Evolutionary conservation across 208 protist genomes (phyloP).

Genomic region (Trypanosoma grayi): DNA sequence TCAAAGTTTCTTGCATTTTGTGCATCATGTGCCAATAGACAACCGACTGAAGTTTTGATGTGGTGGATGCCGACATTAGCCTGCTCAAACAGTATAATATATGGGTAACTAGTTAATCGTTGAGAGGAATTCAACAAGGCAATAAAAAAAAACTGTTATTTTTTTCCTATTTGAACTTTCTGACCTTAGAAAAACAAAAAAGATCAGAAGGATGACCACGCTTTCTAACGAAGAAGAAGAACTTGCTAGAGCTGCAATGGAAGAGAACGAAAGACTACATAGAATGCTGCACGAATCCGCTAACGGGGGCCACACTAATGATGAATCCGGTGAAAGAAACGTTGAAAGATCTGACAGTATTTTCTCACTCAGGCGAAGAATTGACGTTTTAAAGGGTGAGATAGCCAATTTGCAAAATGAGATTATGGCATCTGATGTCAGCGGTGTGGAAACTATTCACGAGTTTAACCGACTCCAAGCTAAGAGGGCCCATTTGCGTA

Average conservation of each 20-base stretch:
- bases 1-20: not conserved
- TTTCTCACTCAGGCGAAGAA: slow-evolving; percentile 37
- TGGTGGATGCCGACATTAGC: too few species aligned
- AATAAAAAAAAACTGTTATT: slow-evolving; percentile 7
- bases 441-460: slow-evolving; percentile 69
- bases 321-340: not conserved
- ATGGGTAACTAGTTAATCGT: too few species aligned
- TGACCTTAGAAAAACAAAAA: too few species aligned
- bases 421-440: slow-evolving; percentile 53
- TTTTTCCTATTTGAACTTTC: slow-evolving; percentile 5
- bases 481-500: slow-evolving; percentile 56
- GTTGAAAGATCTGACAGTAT: slow-evolving; percentile 15
- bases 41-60: too few species aligned
- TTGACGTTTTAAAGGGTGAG: slow-evolving; percentile 51
- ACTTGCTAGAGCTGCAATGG: slow-evolving; percentile 23
- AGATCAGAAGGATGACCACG: slow-evolving; percentile 18
- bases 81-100: too few species aligned
- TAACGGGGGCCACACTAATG: not conserved
- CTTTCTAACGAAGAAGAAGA: slow-evolving; percentile 22
- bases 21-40: slow-evolving; percentile 1
- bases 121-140: too few species aligned
- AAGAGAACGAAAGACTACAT: slow-evolving; percentile 25
- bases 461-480: slow-evolving; percentile 61
- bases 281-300: slow-evolving; percentile 6
- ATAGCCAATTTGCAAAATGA: slow-evolving; percentile 54